phyloP scores from a whole-genome alignment of 139 green algal species.

The Monoraphidium neglectum region DNA sequence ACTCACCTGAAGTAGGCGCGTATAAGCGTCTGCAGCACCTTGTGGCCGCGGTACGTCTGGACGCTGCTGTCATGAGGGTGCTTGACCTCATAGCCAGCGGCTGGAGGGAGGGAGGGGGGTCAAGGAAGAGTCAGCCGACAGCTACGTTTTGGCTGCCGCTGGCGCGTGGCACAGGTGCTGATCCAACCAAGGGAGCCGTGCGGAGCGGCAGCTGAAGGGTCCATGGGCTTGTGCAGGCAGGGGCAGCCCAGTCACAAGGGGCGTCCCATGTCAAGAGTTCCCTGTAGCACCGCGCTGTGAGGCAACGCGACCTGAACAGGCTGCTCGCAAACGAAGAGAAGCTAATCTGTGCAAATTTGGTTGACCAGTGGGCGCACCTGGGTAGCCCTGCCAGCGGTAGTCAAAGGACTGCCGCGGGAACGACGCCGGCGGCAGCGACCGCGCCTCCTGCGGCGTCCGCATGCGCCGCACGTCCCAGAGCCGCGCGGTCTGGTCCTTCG shows the following conservation, averaged over 20 bases:
- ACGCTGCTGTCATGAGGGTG: slow-evolving; percentile 88
- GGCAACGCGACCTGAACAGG: neutral
- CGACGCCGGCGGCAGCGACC: neutral
- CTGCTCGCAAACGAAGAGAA: too few species aligned
- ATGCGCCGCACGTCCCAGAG: slow-evolving; percentile 89
- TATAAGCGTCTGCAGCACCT: slow-evolving; percentile 90
- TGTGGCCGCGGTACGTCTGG: slow-evolving; percentile 88
- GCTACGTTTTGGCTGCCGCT: too few species aligned
- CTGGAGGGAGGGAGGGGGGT: slow-evolving; percentile 43
- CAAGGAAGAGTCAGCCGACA: neutral
- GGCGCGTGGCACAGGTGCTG: too few species aligned
- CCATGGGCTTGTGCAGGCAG: too few species aligned
- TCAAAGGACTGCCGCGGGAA: slow-evolving; percentile 16
- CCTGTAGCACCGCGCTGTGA: too few species aligned
- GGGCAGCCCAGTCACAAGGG: too few species aligned
- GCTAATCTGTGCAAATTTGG: too few species aligned
- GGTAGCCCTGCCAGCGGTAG: slow-evolving; percentile 42
- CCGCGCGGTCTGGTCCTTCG: slow-evolving; percentile 95
- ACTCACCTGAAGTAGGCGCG: slow-evolving; percentile 93
- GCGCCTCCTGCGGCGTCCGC: slow-evolving; percentile 4
- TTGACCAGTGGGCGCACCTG: slow-evolving; percentile 5
- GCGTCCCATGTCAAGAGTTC: too few species aligned
- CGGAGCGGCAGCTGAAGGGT: too few species aligned
- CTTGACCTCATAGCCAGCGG: slow-evolving; percentile 48
- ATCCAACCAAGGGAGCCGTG: too few species aligned